Conservation (phyloP, 2,329 filamentous ascomycete genomes). For the Ascochyta viciae-villosae region DNA sequence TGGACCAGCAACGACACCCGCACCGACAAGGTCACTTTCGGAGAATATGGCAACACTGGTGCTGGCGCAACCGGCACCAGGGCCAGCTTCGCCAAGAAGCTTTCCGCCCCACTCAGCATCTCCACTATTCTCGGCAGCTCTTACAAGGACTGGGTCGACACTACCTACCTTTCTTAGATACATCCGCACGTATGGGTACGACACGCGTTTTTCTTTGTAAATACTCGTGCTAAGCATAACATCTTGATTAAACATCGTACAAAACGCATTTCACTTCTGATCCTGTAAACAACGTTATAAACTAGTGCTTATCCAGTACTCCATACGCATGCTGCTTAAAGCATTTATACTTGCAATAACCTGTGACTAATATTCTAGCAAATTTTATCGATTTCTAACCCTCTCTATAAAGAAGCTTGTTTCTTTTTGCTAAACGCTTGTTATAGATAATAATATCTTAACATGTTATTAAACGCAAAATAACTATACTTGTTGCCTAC, state of each 20-base stretch:
- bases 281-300: neutral
- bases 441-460: too few relatives aligned
- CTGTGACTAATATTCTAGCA: too few relatives aligned
- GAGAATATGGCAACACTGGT: slow-evolving; percentile 67
- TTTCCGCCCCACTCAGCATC: slow-evolving; percentile 53
- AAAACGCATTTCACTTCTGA: neutral
- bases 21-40: slow-evolving; percentile 62
- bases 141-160: slow-evolving; percentile 42
- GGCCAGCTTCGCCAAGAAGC: slow-evolving; percentile 56
- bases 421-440: too few relatives aligned
- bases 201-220: slow-evolving; percentile 4
- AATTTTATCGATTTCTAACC: too few relatives aligned
- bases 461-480: too few relatives aligned
- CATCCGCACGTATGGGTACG: neutral
- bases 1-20: slow-evolving; percentile 61
- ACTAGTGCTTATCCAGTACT: too few relatives aligned
- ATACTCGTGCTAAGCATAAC: slow-evolving; percentile 11
- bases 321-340: too few relatives aligned
- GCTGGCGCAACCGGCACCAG: slow-evolving; percentile 61
- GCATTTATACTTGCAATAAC: too few relatives aligned
- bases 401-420: too few relatives aligned
- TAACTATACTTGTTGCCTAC: too few relatives aligned
- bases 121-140: slow-evolving; percentile 53
- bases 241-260: slow-evolving; percentile 38
- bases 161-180: slow-evolving; percentile 35